Evolutionary conservation across 305 asterid species (phyloP).

Genomic region (Fraxinus xanthoxyloides): DNA sequence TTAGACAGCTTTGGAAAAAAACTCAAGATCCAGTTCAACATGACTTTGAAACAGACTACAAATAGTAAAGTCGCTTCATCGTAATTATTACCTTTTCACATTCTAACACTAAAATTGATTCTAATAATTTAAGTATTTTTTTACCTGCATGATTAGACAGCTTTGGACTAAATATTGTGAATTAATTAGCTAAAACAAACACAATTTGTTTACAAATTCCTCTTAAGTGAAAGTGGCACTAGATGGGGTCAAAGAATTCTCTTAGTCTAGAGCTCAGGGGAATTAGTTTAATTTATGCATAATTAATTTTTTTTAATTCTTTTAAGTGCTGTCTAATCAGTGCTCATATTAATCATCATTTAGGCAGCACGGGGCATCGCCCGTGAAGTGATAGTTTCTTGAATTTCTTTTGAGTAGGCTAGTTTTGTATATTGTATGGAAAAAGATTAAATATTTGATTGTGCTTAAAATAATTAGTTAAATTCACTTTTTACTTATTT

Average conservation of each 20-base stretch:
- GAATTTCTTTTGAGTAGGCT: not conserved
- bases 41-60: not conserved
- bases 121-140: conserved; percentile 11
- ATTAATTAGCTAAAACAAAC: not conserved
- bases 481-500: not conserved
- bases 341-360: not conserved
- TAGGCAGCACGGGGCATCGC: not conserved
- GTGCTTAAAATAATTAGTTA: not conserved
- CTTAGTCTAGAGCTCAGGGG: conserved; percentile 32
- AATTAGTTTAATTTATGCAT: not conserved
- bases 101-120: not conserved
- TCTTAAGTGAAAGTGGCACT: conserved; percentile 3
- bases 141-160: conserved; percentile 27
- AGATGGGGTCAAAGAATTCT: conserved; percentile 30
- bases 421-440: not conserved
- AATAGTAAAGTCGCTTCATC: not conserved
- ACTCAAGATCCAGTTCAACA: not conserved
- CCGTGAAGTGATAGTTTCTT: not conserved
- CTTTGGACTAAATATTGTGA: not conserved
- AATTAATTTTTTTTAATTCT: not conserved
- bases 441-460: not conserved
- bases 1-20: conserved; percentile 24
- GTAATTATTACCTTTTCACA: conserved; percentile 22
- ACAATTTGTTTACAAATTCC: conserved; percentile 19
- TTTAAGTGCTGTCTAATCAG: conserved; percentile 29